phyloP scores from a whole-genome alignment of 2,329 filamentous ascomycete genomes.

The Elsinoe ampelina region DNA sequence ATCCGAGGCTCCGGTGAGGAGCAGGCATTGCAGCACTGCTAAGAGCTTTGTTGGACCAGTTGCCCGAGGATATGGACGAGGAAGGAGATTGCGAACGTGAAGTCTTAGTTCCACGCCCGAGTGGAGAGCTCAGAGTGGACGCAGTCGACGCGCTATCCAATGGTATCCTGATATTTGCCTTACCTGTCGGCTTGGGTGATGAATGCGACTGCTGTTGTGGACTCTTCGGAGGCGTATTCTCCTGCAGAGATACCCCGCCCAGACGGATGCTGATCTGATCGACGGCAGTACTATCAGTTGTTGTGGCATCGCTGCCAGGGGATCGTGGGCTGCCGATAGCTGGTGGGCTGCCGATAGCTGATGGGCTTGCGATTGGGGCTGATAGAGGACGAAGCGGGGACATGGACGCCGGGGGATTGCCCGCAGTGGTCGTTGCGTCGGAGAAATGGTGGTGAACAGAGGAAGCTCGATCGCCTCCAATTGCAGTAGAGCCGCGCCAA shows the following conservation, averaged over 20 bases:
- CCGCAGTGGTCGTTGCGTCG: neutral
- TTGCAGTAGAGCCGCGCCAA: neutral
- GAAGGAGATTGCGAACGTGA: neutral
- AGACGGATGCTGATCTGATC: neutral
- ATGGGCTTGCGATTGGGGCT: too few species aligned
- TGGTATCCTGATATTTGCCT: neutral
- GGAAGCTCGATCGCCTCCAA: neutral
- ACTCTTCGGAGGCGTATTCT: neutral
- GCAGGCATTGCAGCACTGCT: neutral
- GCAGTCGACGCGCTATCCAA: neutral
- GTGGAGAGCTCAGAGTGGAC: neutral
- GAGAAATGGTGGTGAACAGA: constrained; percentile 1
- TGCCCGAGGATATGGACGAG: neutral
- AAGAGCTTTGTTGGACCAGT: neutral
- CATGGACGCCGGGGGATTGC: too few species aligned
- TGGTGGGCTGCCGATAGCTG: too few species aligned
- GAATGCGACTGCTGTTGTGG: neutral
- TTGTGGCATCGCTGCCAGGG: too few species aligned
- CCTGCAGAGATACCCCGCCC: neutral
- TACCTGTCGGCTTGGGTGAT: neutral
- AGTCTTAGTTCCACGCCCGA: neutral
- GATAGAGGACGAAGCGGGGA: too few species aligned
- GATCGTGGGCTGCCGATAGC: too few species aligned
- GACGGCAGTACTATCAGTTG: neutral
- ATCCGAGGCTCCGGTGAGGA: neutral